Evolutionary conservation across 2,329 filamentous ascomycete genomes (phyloP).

Genomic region (Fusarium torreyae): DNA sequence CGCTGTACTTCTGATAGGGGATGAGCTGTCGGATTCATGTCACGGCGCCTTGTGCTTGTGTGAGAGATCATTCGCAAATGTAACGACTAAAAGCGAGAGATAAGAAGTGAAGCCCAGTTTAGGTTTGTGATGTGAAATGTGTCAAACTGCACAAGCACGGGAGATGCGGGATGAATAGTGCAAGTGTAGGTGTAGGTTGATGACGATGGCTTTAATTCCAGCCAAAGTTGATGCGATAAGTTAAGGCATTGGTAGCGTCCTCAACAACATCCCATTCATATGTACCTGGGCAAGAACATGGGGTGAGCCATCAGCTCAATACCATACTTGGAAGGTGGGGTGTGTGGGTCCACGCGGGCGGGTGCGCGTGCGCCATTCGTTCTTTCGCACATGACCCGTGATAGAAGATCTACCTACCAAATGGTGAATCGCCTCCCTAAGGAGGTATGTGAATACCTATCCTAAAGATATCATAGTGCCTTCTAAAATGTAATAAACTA

Average conservation of each 20-base stretch:
- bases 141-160: constrained; percentile 1
- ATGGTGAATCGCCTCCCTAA: neutral
- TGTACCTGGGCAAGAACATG: neutral
- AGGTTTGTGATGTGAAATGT: constrained; percentile 1
- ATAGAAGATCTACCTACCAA: constrained; percentile 3
- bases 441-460: no score
- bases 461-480: no score
- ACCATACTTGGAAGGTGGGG: constrained; percentile 41
- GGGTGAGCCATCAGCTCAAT: neutral
- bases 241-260: neutral
- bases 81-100: neutral
- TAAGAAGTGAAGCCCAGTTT: neutral
- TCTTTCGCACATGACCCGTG: constrained; percentile 24
- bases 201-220: constrained; percentile 46
- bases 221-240: constrained; percentile 34
- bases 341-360: constrained; percentile 24
- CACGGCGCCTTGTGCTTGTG: constrained; percentile 13
- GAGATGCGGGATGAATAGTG: constrained; percentile 20
- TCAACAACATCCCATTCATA: constrained; percentile 15
- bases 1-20: constrained; percentile 23
- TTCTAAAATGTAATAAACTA: no score
- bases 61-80: neutral
- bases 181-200: constrained; percentile 25
- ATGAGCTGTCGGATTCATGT: constrained; percentile 25
- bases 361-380: constrained; percentile 25